phyloP scores from a whole-genome alignment of 495 filamentous ascomycete species.

The Neurospora sp. region DNA sequence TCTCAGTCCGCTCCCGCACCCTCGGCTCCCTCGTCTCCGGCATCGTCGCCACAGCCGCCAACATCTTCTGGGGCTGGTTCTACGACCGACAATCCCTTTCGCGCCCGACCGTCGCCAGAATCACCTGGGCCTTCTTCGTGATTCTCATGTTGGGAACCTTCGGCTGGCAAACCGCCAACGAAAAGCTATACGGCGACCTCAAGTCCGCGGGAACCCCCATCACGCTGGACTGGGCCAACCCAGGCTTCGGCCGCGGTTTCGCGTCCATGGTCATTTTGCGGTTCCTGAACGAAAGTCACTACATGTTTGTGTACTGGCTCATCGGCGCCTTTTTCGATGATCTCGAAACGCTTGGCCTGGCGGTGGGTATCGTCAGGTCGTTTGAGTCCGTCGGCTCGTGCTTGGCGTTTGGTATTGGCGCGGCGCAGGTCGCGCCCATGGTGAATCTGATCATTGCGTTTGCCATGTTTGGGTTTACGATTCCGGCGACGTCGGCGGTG shows the following conservation, averaged over 20 bases:
- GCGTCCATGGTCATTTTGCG: slow-evolving; percentile 30
- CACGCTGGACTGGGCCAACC: slow-evolving; percentile 30
- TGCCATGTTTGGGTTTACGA: slow-evolving; percentile 30
- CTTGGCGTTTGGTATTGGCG: slow-evolving; percentile 40
- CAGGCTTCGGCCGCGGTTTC: slow-evolving; percentile 32
- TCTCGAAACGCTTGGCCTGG: slow-evolving; percentile 36
- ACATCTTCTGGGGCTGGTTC: slow-evolving; percentile 38
- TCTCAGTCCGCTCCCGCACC: slow-evolving; percentile 45
- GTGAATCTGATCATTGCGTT: slow-evolving; percentile 34
- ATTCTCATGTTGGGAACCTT: slow-evolving; percentile 26
- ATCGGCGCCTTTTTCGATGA: slow-evolving; percentile 41
- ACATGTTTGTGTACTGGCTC: slow-evolving; percentile 41
- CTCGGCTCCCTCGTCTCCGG: slow-evolving; percentile 40
- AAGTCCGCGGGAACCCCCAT: slow-evolving; percentile 5
- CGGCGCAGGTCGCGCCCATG: slow-evolving; percentile 30
- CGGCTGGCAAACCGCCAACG: slow-evolving; percentile 31
- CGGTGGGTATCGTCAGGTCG: slow-evolving; percentile 38
- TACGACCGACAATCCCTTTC: slow-evolving; percentile 31
- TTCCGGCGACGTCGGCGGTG: slow-evolving; percentile 27
- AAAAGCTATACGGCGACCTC: slow-evolving; percentile 23
- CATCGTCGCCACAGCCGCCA: slow-evolving; percentile 37
- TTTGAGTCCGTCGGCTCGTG: slow-evolving; percentile 41
- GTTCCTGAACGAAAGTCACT: slow-evolving; percentile 33
- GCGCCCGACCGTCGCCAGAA: slow-evolving; percentile 23
- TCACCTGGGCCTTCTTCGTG: slow-evolving; percentile 25